These are phyloP conservation scores for Andrographis paniculata DNA, from an alignment of 305 asterid genomes.

Conservation along the genomic window DNA sequence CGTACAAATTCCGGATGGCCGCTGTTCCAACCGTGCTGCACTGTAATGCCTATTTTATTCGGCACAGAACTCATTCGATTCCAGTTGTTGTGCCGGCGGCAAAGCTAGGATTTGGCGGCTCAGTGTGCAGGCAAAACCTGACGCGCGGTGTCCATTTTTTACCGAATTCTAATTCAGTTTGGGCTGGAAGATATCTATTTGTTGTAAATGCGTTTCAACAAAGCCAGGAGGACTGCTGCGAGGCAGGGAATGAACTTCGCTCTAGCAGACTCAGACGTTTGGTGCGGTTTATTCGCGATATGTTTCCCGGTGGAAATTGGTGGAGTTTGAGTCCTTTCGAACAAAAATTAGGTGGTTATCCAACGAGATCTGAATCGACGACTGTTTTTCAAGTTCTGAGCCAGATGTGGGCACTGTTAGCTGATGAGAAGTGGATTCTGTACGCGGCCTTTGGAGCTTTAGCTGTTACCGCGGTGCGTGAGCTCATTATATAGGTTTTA, in stretches of 20 bases:
- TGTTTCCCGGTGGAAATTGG: slow-evolving; percentile 48
- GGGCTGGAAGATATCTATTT: slow-evolving; percentile 1
- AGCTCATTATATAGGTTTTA: not conserved
- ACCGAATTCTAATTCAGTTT: not conserved
- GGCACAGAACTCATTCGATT: slow-evolving; percentile 10
- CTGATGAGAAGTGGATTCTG: slow-evolving; percentile 40
- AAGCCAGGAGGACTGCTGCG: slow-evolving; percentile 11
- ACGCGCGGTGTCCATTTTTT: not conserved
- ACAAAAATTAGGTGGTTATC: slow-evolving; percentile 12
- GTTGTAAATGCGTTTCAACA: slow-evolving; percentile 15
- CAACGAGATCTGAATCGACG: slow-evolving; percentile 21
- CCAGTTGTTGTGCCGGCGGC: slow-evolving; percentile 11
- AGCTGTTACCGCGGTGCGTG: slow-evolving; percentile 47
- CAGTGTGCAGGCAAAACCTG: slow-evolving; percentile 10
- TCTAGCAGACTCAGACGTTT: slow-evolving; percentile 19
- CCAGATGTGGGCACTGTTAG: slow-evolving; percentile 41
- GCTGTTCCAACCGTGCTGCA: slow-evolving; percentile 16
- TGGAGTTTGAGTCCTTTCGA: slow-evolving; percentile 34
- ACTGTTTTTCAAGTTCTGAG: slow-evolving; percentile 35
- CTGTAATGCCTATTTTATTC: slow-evolving; percentile 6
- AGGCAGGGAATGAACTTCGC: slow-evolving; percentile 16
- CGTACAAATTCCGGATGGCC: slow-evolving; percentile 21
- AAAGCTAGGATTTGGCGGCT: slow-evolving; percentile 12
- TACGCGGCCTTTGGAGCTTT: slow-evolving; percentile 42
- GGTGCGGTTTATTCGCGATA: slow-evolving; percentile 23